These are phyloP conservation scores for Keqinozyma sinolaborantium DNA, from an alignment of 1,139 yeast genomes.

Conservation along the genomic window DNA sequence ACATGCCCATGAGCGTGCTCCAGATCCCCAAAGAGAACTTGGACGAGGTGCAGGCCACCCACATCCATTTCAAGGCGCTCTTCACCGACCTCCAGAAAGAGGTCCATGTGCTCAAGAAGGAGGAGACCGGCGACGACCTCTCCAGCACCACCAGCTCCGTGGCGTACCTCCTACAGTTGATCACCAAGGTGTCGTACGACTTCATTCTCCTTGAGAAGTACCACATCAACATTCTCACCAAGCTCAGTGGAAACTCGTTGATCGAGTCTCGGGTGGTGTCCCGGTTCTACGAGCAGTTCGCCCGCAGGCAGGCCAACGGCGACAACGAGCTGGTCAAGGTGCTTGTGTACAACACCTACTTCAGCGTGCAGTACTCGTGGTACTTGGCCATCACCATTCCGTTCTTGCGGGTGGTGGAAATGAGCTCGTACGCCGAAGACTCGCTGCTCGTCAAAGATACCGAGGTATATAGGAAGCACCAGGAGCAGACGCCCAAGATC, in stretches of 20 bases:
- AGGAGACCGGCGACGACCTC: slow-evolving; percentile 26
- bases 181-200: slow-evolving; percentile 39
- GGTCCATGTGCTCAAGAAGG: slow-evolving; percentile 24
- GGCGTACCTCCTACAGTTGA: slow-evolving; percentile 24
- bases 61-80: slow-evolving; percentile 26
- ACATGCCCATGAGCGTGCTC: slow-evolving; percentile 21
- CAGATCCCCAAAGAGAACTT: slow-evolving; percentile 12
- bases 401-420: slow-evolving; percentile 33
- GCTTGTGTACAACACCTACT: slow-evolving; percentile 30
- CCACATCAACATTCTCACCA: slow-evolving; percentile 34
- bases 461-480: slow-evolving; percentile 12
- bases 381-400: slow-evolving; percentile 34
- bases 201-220: slow-evolving; percentile 40
- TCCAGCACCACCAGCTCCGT: slow-evolving; percentile 12
- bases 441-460: slow-evolving; percentile 14
- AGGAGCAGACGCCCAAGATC: slow-evolving; percentile 11
- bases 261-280: slow-evolving; percentile 22
- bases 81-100: slow-evolving; percentile 24
- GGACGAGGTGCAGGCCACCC: slow-evolving; percentile 20
- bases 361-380: slow-evolving; percentile 39
- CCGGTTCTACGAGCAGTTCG: slow-evolving; percentile 20
- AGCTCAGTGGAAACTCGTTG: slow-evolving; percentile 31
- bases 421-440: slow-evolving; percentile 29
- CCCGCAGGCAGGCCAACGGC: slow-evolving; percentile 10
- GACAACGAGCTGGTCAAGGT: slow-evolving; percentile 24